These are phyloP conservation scores for Russula sp. DNA, from an alignment of 768 basidiomycete species.

Conservation along the genomic window DNA sequence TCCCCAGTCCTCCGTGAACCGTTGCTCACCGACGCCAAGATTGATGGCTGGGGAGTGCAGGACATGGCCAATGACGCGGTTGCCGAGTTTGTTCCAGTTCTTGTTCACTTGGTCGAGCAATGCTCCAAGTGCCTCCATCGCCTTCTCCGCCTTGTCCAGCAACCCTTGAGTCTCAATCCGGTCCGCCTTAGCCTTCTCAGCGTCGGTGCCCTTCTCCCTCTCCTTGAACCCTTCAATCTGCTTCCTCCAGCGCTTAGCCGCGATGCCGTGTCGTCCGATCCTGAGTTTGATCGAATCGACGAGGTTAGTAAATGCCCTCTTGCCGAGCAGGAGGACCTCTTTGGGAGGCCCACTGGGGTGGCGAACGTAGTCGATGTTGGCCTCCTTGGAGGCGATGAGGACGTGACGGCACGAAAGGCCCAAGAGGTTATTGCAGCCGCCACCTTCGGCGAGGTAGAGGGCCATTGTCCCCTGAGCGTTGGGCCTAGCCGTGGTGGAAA, in stretches of 20 bases:
- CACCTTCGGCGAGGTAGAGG: conserved; percentile 35
- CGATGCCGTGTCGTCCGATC: conserved; percentile 26
- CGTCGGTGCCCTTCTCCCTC: conserved; percentile 13
- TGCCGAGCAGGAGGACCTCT: conserved; percentile 33
- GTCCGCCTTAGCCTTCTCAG: conserved; percentile 2
- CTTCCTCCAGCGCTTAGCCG: conserved; percentile 24
- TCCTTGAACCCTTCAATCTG: conserved; percentile 26
- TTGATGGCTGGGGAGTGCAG: too few relatives aligned
- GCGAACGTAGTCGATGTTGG: conserved; percentile 29
- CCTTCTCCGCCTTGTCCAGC: conserved; percentile 7
- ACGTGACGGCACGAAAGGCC: too few relatives aligned
- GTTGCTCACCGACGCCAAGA: too few relatives aligned
- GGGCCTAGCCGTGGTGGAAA: conserved; percentile 32
- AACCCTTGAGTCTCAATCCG: neutral
- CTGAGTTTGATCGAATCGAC: conserved; percentile 27
- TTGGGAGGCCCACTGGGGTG: conserved; percentile 28
- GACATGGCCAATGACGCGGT: too few relatives aligned
- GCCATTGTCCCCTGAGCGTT: conserved; percentile 33
- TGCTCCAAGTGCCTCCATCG: conserved; percentile 26
- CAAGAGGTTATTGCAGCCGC: neutral
- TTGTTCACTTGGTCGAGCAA: neutral
- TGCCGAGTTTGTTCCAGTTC: too few relatives aligned
- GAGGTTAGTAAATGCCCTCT: conserved; percentile 28
- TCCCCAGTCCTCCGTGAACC: too few relatives aligned
- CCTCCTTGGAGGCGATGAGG: conserved; percentile 2